Percentiles rank a stretch among this genome's conserved stretches.
Evolutionary conservation across 306 rosid genomes (phyloP).

Genomic region (Casuarina glauca): DNA sequence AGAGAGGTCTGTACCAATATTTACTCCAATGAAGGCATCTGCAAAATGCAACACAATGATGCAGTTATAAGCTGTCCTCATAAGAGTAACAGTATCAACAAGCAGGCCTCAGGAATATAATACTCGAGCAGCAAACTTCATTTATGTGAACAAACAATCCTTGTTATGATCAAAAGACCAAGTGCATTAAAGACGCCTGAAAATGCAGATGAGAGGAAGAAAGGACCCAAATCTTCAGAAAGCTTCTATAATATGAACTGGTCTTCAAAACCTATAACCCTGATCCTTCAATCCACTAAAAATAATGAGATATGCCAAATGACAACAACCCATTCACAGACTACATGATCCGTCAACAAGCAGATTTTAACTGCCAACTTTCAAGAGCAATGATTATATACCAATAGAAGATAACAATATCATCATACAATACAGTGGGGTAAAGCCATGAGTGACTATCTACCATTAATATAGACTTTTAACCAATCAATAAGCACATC

Average conservation of each 20-base stretch:
- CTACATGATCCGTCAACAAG: neutral
- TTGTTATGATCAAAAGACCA: neutral
- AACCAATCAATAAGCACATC: neutral
- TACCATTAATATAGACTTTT: neutral
- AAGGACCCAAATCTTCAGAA: neutral
- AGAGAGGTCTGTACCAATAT: slow-evolving; percentile 82
- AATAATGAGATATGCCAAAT: neutral
- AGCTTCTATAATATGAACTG: neutral
- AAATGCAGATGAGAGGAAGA: neutral
- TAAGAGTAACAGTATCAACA: neutral
- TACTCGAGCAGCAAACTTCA: neutral
- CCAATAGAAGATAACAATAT: neutral
- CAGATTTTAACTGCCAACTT: neutral
- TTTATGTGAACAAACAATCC: neutral
- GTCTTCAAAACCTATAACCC: neutral
- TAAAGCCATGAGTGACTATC: neutral
- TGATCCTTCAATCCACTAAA: neutral
- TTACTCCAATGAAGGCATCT: slow-evolving; percentile 85
- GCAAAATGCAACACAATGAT: slow-evolving; percentile 26
- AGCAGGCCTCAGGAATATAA: neutral
- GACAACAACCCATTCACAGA: neutral
- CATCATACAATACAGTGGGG: neutral
- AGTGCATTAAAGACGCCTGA: neutral
- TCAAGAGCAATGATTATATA: neutral
- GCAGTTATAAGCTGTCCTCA: slow-evolving; percentile 8